Evolutionary conservation across 495 filamentous ascomycete species (phyloP).

Genomic region (Penicillium malachiteum): DNA sequence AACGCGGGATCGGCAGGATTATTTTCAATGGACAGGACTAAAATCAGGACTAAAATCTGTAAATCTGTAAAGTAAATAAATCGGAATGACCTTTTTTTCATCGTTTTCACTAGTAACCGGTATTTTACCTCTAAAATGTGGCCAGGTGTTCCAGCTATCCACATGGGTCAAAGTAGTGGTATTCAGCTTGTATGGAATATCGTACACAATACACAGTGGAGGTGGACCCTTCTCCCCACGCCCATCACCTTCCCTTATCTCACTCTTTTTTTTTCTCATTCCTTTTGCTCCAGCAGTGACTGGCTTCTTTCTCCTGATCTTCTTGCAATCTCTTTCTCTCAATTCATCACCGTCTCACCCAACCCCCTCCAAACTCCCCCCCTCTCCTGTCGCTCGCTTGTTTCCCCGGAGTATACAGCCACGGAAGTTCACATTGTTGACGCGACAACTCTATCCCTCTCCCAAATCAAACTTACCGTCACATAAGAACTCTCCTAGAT

Average conservation of each 20-base stretch:
- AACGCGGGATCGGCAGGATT: too few species aligned
- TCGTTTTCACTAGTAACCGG: background rate
- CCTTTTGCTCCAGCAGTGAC: slow-evolving; percentile 1
- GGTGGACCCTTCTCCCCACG: slow-evolving; percentile 17
- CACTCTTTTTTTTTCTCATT: slow-evolving; percentile 8
- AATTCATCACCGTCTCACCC: background rate
- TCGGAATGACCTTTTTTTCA: too few species aligned
- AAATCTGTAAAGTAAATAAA: too few species aligned
- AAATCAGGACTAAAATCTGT: background rate
- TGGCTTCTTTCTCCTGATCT: slow-evolving; percentile 5
- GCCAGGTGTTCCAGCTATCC: too few species aligned
- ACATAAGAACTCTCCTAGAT: too few species aligned
- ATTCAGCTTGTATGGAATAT: background rate
- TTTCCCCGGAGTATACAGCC: slow-evolving; percentile 18
- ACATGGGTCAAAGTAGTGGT: background rate
- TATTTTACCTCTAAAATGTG: background rate
- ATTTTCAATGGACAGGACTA: too few species aligned
- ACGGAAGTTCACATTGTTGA: slow-evolving; percentile 12
- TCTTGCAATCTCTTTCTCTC: background rate
- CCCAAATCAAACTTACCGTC: too few species aligned
- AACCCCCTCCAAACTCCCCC: background rate
- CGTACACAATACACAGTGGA: slow-evolving; percentile 1
- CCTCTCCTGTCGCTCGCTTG: slow-evolving; percentile 28
- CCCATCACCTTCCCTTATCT: slow-evolving; percentile 6
- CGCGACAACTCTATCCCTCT: background rate